Evolutionary conservation across 2,329 filamentous ascomycete species (phyloP).

Genomic region (Penicillium brevicompactum): DNA sequence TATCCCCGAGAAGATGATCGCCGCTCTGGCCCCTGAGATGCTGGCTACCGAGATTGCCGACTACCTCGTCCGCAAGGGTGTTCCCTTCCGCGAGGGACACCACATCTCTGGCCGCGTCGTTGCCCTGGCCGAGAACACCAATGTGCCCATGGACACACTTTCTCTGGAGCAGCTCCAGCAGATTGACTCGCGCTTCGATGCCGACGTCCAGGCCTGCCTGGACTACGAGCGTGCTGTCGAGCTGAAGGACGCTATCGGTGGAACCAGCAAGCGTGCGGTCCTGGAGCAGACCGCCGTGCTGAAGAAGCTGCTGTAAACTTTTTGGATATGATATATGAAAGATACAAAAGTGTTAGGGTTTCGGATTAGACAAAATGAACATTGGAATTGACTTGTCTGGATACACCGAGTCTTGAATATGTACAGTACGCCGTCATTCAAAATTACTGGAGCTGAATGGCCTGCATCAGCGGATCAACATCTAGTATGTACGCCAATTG

Average conservation of each 20-base stretch:
- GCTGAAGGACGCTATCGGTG: constrained; percentile 73
- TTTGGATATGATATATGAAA: constrained; percentile 8
- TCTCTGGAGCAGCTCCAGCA: constrained; percentile 66
- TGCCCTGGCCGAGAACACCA: constrained; percentile 68
- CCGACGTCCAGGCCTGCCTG: constrained; percentile 71
- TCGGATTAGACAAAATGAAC: constrained; percentile 25
- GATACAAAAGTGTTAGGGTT: constrained; percentile 15
- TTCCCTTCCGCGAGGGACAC: constrained; percentile 79
- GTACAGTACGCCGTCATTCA: not conserved
- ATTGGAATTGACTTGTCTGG: constrained; percentile 12
- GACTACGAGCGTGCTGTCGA: constrained; percentile 85
- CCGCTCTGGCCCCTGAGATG: constrained; percentile 80
- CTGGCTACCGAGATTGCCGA: constrained; percentile 63
- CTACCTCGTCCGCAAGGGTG: constrained; percentile 53
- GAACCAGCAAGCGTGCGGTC: constrained; percentile 72
- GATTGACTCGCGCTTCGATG: constrained; percentile 69
- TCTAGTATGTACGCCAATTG: too few species aligned
- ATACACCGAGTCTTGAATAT: not conserved
- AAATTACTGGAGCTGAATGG: too few species aligned
- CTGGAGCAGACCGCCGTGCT: constrained; percentile 69
- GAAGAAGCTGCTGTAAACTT: constrained; percentile 51
- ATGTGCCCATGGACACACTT: constrained; percentile 70
- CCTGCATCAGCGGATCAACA: too few species aligned
- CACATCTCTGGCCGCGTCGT: constrained; percentile 75
- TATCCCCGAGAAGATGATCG: constrained; percentile 74